A percentile compares a stretch with the other conserved stretches of the same genome.
Conservation (phyloP, 129 eudicot species). For the Flaveria robusta region DNA sequence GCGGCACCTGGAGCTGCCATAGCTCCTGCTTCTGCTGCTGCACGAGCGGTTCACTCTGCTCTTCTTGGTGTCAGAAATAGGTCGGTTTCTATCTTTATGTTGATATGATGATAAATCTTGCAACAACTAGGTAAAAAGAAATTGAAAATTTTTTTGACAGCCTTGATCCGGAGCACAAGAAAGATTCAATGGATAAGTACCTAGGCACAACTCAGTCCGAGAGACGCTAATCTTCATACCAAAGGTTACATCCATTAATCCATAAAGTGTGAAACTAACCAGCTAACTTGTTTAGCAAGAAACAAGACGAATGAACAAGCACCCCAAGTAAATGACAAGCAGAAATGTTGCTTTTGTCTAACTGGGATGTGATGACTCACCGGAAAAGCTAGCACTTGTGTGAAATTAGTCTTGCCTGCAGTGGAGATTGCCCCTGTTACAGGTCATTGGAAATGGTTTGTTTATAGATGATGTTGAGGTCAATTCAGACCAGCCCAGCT, state of each 20-base stretch:
- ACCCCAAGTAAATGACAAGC: conserved; percentile 21
- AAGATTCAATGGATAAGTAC: conserved; percentile 83
- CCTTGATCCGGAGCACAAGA: conserved; percentile 89
- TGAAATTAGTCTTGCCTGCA: conserved; percentile 25
- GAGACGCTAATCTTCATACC: conserved; percentile 42
- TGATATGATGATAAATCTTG: not conserved
- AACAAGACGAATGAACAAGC: conserved; percentile 14
- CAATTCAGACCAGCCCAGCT: conserved; percentile 7
- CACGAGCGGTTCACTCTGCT: conserved; percentile 84
- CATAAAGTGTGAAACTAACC: conserved; percentile 19
- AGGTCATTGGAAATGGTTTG: conserved; percentile 25
- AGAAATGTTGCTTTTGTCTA: not conserved
- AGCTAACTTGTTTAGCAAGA: conserved; percentile 26
- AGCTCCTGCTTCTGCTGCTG: conserved; percentile 95
- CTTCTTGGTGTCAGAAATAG: conserved; percentile 94
- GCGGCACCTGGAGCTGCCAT: conserved; percentile 96
- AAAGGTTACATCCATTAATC: conserved; percentile 12
- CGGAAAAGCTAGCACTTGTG: conserved; percentile 28
- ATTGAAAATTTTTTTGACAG: conserved; percentile 47
- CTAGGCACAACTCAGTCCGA: conserved; percentile 57
- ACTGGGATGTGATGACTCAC: conserved; percentile 31
- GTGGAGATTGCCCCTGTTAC: conserved; percentile 25
- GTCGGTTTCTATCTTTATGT: conserved; percentile 34
- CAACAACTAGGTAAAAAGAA: conserved; percentile 7
- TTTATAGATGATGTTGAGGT: conserved; percentile 18